phyloP scores from a whole-genome alignment of 768 basidiomycete genomes.

The Boletellus sp. region DNA sequence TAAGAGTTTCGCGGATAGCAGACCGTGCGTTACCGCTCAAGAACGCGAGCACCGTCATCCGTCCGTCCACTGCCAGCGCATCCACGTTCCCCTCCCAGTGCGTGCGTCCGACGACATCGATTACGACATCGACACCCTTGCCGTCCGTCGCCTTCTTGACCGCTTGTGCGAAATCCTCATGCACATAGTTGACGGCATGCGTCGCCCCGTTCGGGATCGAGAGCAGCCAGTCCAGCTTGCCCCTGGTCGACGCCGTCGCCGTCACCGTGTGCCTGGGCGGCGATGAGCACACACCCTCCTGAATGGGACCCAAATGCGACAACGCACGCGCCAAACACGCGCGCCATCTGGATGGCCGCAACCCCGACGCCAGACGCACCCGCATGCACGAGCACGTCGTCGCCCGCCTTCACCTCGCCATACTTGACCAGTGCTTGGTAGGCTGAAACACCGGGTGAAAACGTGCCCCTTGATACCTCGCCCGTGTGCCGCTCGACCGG shows the following conservation, averaged over 20 bases:
- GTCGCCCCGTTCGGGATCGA: slow-evolving; percentile 66
- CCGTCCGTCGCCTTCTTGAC: slow-evolving; percentile 64
- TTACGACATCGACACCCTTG: slow-evolving; percentile 76
- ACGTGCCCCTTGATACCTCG: slow-evolving; percentile 7
- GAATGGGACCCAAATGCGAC: background rate
- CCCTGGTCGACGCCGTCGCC: slow-evolving; percentile 80
- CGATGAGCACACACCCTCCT: slow-evolving; percentile 7
- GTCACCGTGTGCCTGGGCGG: slow-evolving; percentile 59
- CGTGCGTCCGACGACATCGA: slow-evolving; percentile 78
- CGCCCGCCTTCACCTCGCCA: slow-evolving; percentile 63
- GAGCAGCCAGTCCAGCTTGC: slow-evolving; percentile 77
- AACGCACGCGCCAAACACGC: slow-evolving; percentile 67
- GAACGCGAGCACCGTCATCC: slow-evolving; percentile 65
- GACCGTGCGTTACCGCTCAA: slow-evolving; percentile 53
- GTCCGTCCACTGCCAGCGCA: slow-evolving; percentile 64
- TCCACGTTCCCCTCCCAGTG: slow-evolving; percentile 76
- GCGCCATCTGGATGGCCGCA: slow-evolving; percentile 84
- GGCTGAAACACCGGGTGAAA: slow-evolving; percentile 34
- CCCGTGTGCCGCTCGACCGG: slow-evolving; percentile 1
- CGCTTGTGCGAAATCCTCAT: slow-evolving; percentile 71
- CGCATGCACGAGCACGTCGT: slow-evolving; percentile 84
- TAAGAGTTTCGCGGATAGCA: slow-evolving; percentile 16
- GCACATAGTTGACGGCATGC: slow-evolving; percentile 80
- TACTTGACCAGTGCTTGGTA: slow-evolving; percentile 64
- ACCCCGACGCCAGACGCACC: slow-evolving; percentile 89